Evolutionary conservation across 2,329 filamentous ascomycete species (phyloP), one percentile per base, ranked within the genome.

Genomic region (Colletotrichum lentis): DNA sequence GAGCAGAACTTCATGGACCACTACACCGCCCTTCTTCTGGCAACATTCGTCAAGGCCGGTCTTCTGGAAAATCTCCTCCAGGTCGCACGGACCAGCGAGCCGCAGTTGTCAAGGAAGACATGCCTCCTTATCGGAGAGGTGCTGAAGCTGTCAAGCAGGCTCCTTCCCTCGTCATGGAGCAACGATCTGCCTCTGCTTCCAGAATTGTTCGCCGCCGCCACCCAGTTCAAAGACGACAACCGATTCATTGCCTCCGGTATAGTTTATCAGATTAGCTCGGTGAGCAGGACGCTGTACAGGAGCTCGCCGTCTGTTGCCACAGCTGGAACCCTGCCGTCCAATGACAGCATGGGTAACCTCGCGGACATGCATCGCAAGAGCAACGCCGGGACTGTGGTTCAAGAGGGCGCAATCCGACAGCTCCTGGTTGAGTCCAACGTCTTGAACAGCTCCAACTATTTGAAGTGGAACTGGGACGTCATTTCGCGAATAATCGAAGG

Each of bases 391-490:
- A 72, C 84, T 3, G 75, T 80, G 3, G 85, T 85, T 53, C 84
- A 90, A 70, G 88, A 90, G 73, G 84, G 85, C 11, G 87, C 86
- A 0, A 90, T 90, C 73, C 84, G 88, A 22, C 87, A 90, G 74
- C 79, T 90, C 3, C 75, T 90, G 35, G 82, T 94, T 20, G 92
- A 98, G 69, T 96, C 93, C 4, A 90, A 93, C 62, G 93, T 99
- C 2, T 82, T 98, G 53, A 92, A 91, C 70, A 96, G 92, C 69
- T 93, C 93, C 70, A 97, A 97, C 73, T 97, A 92, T 74, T 84
- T 89, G 46, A 99, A 99, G 77, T 99, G 96, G 96, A 95, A 97
- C 76, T 99, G 96, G 96, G 93, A 97, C 70, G 83, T 97, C 44
- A 94, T 99, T 49, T 86, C 94, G 67, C 91, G 90, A 73, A 89